Conservation (phyloP, 345 rosid species). For the Citrus trifoliata region DNA sequence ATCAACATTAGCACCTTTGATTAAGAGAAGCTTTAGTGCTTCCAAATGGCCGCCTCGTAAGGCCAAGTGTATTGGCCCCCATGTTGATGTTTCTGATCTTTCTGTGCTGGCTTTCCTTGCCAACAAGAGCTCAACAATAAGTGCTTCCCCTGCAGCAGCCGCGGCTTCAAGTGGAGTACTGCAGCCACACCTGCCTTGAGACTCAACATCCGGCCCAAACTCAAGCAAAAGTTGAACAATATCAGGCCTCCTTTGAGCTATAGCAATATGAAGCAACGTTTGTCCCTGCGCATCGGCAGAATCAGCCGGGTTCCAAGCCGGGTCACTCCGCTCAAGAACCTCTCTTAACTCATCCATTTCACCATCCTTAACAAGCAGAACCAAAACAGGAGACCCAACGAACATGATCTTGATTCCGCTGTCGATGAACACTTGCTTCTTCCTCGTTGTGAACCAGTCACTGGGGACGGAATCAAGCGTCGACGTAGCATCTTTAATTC, state of each 20-base stretch:
- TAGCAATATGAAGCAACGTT: conserved; percentile 55
- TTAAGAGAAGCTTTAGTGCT: conserved; percentile 46
- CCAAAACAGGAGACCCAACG: conserved; percentile 48
- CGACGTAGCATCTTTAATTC: conserved; percentile 34
- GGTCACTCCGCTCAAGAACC: conserved; percentile 50
- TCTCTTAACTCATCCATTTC: conserved; percentile 59
- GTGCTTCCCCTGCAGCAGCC: conserved; percentile 40
- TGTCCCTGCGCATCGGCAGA: conserved; percentile 41
- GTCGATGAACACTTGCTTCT: conserved; percentile 62
- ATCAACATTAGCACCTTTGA: conserved; percentile 45
- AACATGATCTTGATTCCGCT: conserved; percentile 59
- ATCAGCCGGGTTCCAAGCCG: conserved; percentile 39
- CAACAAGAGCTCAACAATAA: conserved; percentile 55
- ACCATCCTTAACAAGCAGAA: conserved; percentile 45
- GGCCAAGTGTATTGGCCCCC: conserved; percentile 60
- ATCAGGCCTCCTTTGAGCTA: conserved; percentile 44
- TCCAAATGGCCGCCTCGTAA: conserved; percentile 40
- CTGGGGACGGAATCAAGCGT: conserved; percentile 40
- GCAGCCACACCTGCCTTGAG: conserved; percentile 33
- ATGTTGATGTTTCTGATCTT: conserved; percentile 34
- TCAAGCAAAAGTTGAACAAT: conserved; percentile 57
- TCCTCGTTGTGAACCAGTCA: conserved; percentile 61
- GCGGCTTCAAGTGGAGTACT: conserved; percentile 49
- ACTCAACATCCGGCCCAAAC: conserved; percentile 44
- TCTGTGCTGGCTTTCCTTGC: conserved; percentile 47